Evolutionary conservation across 2,329 filamentous ascomycete genomes (phyloP), one percentile per base, ranked within the genome.

Genomic region (Penicillium sp.): DNA sequence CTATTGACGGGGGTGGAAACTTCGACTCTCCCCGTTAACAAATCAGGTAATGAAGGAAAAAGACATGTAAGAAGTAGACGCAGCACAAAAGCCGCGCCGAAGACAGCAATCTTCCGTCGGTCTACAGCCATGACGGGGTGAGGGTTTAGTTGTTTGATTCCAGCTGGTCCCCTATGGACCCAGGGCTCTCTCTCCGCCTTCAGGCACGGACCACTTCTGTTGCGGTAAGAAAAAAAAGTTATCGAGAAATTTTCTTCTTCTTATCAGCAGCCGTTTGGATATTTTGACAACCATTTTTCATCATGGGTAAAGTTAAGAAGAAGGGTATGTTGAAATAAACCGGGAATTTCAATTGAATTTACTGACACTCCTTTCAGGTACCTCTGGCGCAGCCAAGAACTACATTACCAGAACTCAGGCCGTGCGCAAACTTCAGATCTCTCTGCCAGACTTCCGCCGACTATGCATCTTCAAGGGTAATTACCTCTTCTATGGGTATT

Each of bases 381-480:
- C 90, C 75, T 83, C 92, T 74, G 94, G 94, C 76, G 89, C 91
- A 76, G 92, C 92, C 80, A 96, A 94, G 81, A 99, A 99, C 84
- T 99, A 93, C 82, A 92, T 99, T 69, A 99, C 94, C 57, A 86
- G 94, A 76, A 97, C 93, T 41, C 92, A 97, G 81, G 94, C 94
- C 45, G 91, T 99, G 69, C 91, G 92, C 77, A 99, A 97, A 81
- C 87, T 99, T 62, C 94, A 99, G 79, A 90, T 99, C 77, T 96
- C 90, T 71, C 86, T 99, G 55, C 92, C 92, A 66, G 94, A 99
- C 79, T 99, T 99, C 80, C 88, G 94, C 79, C 89, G 96, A 79
- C 84, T 99, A 74, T 99, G 94, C 81, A 99, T 99, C 76, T 99
- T 96, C 88, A 97, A 97, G 82, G 94, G 84, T 82, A 70, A 62